phyloP scores from a whole-genome alignment of 257 asterid genomes.

The Paulownia fortunei region DNA sequence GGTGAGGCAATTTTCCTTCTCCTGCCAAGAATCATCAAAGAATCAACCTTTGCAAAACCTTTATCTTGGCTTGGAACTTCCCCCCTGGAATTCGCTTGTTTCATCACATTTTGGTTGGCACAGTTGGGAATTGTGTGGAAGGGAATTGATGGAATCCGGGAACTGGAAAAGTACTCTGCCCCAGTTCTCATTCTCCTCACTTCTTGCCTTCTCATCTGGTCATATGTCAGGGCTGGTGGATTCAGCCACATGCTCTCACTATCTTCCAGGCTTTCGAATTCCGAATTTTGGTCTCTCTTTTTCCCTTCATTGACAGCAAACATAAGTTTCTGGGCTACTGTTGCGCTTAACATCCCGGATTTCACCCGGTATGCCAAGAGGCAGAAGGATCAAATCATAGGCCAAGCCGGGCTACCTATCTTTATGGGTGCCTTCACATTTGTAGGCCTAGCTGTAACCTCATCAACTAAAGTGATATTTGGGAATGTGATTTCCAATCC shows the following conservation, averaged over 20 bases:
- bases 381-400: slow-evolving; percentile 71
- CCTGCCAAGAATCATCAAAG: slow-evolving; percentile 52
- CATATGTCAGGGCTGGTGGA: slow-evolving; percentile 77
- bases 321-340: slow-evolving; percentile 91
- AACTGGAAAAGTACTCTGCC: slow-evolving; percentile 83
- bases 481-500: slow-evolving; percentile 78
- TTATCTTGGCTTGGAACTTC: slow-evolving; percentile 87
- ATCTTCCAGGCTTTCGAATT: slow-evolving; percentile 66
- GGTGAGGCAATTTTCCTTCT: slow-evolving; percentile 89
- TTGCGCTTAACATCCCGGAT: slow-evolving; percentile 88
- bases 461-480: slow-evolving; percentile 78
- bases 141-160: slow-evolving; percentile 84
- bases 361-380: slow-evolving; percentile 81
- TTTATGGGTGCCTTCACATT: slow-evolving; percentile 92
- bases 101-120: slow-evolving; percentile 70
- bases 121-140: slow-evolving; percentile 76
- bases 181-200: slow-evolving; percentile 70
- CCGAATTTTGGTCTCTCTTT: slow-evolving; percentile 79
- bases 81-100: slow-evolving; percentile 77
- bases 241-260: slow-evolving; percentile 72
- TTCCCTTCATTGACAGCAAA: slow-evolving; percentile 92
- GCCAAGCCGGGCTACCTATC: slow-evolving; percentile 79
- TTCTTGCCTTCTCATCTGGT: slow-evolving; percentile 66
- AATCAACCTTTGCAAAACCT: slow-evolving; percentile 46
- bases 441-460: slow-evolving; percentile 92